phyloP scores from a whole-genome alignment of 768 basidiomycete species.

The Termitomyces sp. region DNA sequence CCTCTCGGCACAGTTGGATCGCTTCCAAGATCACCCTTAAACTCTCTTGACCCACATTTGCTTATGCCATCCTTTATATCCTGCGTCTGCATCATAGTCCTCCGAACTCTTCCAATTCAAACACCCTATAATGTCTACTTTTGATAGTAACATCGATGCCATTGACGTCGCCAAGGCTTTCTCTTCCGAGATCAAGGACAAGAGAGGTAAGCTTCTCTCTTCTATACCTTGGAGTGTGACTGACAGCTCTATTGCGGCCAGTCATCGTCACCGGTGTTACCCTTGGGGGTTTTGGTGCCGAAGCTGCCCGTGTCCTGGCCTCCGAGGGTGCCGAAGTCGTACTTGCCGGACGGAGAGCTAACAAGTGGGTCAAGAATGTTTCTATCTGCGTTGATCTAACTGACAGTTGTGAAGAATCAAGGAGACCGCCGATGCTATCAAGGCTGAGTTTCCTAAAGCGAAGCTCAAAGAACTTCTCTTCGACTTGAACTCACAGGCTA shows the following conservation, averaged over 20 bases:
- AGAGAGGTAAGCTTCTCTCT: slow-evolving; percentile 3
- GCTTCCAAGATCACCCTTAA: background rate
- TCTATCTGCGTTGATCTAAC: background rate
- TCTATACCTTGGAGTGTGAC: background rate
- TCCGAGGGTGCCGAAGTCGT: slow-evolving; percentile 9
- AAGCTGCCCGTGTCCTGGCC: slow-evolving; percentile 11
- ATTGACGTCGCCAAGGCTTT: slow-evolving; percentile 8
- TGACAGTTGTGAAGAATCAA: background rate
- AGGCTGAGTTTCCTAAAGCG: slow-evolving; percentile 7
- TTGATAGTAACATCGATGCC: background rate
- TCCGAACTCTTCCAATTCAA: background rate
- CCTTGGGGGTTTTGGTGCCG: slow-evolving; percentile 11
- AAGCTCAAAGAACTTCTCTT: slow-evolving; percentile 12
- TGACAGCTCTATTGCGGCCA: background rate
- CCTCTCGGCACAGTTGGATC: background rate
- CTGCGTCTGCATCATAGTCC: background rate
- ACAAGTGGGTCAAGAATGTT: background rate
- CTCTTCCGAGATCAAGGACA: slow-evolving; percentile 10
- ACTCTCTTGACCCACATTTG: background rate
- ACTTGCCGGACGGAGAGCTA: slow-evolving; percentile 8
- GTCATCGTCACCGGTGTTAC: slow-evolving; percentile 11
- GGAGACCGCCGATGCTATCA: slow-evolving; percentile 8
- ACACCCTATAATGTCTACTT: background rate
- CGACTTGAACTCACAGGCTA: slow-evolving; percentile 15
- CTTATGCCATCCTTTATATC: slow-evolving; percentile 5